Evolutionary conservation across 768 basidiomycete genomes (phyloP), one percentile per base, ranked within the genome.

Genomic region (Naganishia vishniacii): DNA sequence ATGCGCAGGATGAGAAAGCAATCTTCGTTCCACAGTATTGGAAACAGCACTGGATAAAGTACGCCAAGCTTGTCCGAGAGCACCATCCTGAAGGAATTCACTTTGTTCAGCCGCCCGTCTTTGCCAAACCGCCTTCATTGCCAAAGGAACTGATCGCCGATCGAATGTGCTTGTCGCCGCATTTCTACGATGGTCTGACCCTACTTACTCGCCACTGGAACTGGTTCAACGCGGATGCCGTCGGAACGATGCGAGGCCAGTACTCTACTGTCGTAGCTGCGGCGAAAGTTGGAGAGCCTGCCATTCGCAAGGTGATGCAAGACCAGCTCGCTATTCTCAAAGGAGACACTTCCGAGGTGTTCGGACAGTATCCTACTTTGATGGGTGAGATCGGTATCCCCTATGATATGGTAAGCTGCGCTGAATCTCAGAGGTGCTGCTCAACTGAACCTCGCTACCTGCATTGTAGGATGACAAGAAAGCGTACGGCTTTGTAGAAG

Each of bases 141-240:
- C 76, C 84, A 16, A 81, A 82, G 8, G 81, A 83, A 4, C 81
- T 82, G 9, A 77, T 85, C 15, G 76, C 85, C 18, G 81, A 83
- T 15, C 86, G 92, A 1, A 84, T 87, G 1, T 85, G 82, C 32
- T 87, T 89, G 68, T 86, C 88, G 4, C 81, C 86, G 0, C 94
- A 98, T 75, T 98, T 91, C 75, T 98, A 97, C 72, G 93, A 98
- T 70, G 93, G 93, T 0, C 80, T 97, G 42, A 98, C 94, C 0
- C 83, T 98, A 44, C 81, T 98, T n/a, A 88, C 89, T 34, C 82
- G 89, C 37, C 89, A 92, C 71, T 65, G 78, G 69, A 87, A 91
- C 73, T 87, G 87, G 86, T 88, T 91, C 82, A 60, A 60, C 12
- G 63, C 72, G 65, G 75, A 77, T 49, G 70, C 75, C 88, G 79